Conservation (phyloP, 2,329 filamentous ascomycete species). For the Mollisiaceae sp. region DNA sequence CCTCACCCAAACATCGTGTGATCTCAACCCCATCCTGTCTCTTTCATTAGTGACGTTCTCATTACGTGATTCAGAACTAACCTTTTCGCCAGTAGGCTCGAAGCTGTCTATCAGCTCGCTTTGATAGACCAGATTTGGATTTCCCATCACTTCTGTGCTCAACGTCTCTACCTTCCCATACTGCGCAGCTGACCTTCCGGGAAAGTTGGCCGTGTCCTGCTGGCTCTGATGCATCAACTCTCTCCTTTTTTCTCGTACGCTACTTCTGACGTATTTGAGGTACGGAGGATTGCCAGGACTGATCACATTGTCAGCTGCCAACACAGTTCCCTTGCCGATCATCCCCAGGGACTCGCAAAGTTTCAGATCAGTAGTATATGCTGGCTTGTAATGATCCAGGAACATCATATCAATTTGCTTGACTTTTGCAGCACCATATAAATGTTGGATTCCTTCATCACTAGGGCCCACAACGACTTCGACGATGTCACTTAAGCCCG, state of each 20-base stretch:
- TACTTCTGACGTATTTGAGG: conserved; percentile 71
- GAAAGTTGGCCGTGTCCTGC: conserved; percentile 46
- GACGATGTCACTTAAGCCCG: conserved; percentile 73
- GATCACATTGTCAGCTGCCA: conserved; percentile 74
- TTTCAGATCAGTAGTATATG: conserved; percentile 76
- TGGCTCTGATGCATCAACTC: conserved; percentile 52
- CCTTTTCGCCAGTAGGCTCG: conserved; percentile 69
- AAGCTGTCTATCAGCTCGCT: conserved; percentile 68
- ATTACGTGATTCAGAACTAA: conserved; percentile 46
- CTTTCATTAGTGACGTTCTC: conserved; percentile 22
- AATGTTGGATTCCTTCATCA: conserved; percentile 65
- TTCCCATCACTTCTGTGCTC: conserved; percentile 51
- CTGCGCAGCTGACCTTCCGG: conserved; percentile 29
- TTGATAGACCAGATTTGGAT: conserved; percentile 69
- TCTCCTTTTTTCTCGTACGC: conserved; percentile 63
- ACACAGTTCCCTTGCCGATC: conserved; percentile 64
- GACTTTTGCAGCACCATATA: conserved; percentile 53
- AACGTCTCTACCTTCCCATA: conserved; percentile 47
- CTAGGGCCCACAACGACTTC: conserved; percentile 73
- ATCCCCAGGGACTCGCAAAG: conserved; percentile 74
- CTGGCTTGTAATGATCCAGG: conserved; percentile 80
- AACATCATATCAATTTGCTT: conserved; percentile 52
- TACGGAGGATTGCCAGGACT: conserved; percentile 75
- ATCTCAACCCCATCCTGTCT: conserved; percentile 69
- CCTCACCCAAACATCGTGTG: conserved; percentile 44